Conservation (phyloP, 768 basidiomycete species). For the Lyophyllum shimeji region DNA sequence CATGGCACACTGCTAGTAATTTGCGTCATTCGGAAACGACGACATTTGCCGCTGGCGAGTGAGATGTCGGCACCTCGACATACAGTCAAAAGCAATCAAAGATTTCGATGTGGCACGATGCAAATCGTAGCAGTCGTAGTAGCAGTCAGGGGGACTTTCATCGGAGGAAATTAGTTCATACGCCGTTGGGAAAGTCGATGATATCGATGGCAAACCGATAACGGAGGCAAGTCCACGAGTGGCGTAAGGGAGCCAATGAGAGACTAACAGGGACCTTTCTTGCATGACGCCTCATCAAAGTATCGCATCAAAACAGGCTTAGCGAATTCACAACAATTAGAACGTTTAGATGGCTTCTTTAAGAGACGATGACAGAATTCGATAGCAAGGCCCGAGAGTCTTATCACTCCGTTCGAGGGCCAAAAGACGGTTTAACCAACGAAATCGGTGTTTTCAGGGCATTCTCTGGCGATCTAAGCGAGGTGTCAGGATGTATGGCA, state of each 20-base stretch:
- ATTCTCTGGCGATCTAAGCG: constrained; percentile 62
- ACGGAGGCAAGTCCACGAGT: constrained; percentile 1
- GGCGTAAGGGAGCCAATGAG: constrained; percentile 5
- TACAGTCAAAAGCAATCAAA: too few species aligned
- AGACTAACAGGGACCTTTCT: constrained; percentile 4
- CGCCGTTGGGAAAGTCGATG: constrained; percentile 2
- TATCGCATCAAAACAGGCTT: constrained; percentile 8
- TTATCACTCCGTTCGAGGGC: neutral
- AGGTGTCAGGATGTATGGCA: constrained; percentile 9
- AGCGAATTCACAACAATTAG: neutral
- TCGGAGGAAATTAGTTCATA: neutral
- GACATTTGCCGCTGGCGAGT: too few species aligned
- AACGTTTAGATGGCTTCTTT: constrained; percentile 7
- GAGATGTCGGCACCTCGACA: too few species aligned
- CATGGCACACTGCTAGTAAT: too few species aligned
- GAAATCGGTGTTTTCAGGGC: constrained; percentile 56
- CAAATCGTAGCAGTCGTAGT: neutral
- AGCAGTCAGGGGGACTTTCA: too few species aligned
- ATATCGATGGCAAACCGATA: constrained; percentile 12
- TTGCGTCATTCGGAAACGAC: too few species aligned
- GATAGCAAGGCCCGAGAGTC: constrained; percentile 10
- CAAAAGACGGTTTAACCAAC: constrained; percentile 33
- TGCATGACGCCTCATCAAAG: constrained; percentile 3
- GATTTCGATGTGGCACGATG: neutral
- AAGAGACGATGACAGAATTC: constrained; percentile 6